Conservation (phyloP, 1,139 yeast genomes). For the Geotrichum aggregatum region DNA sequence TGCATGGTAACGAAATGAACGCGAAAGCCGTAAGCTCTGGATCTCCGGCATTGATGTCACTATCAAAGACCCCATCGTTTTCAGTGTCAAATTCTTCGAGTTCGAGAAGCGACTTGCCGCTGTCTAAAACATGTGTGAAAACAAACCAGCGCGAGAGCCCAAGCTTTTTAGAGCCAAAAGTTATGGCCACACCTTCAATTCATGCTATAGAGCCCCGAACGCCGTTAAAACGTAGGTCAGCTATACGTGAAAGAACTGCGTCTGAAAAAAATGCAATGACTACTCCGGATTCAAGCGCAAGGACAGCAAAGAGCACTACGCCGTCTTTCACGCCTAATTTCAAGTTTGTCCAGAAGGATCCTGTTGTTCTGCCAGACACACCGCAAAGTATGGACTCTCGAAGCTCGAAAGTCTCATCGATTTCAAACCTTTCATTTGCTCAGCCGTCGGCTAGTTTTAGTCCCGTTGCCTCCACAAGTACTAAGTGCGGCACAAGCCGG, state of each 20-base stretch:
- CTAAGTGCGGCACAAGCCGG: background rate
- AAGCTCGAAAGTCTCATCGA: background rate
- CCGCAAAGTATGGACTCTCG: background rate
- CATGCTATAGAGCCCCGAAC: background rate
- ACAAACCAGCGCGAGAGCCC: no score
- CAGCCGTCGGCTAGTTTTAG: no score
- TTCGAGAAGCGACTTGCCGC: no score
- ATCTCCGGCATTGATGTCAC: background rate
- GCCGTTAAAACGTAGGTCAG: background rate
- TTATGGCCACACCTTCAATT: no score
- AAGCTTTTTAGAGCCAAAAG: no score
- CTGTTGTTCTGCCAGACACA: background rate
- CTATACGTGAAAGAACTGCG: slow-evolving; percentile 4
- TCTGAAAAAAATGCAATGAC: slow-evolving; percentile 7
- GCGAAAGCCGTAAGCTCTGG: no score
- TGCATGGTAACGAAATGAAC: no score
- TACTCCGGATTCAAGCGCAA: background rate
- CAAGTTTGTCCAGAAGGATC: background rate
- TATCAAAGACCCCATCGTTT: no score
- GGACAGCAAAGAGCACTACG: background rate
- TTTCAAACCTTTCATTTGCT: no score
- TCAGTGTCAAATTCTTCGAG: no score
- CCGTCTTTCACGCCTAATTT: background rate
- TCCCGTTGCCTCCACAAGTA: background rate
- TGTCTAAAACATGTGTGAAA: no score